Percentiles rank a stretch among this genome's conserved stretches.
These are phyloP conservation scores for Pulveroboletus ravenelii DNA, from an alignment of 768 basidiomycete genomes.

Conservation along the genomic window DNA sequence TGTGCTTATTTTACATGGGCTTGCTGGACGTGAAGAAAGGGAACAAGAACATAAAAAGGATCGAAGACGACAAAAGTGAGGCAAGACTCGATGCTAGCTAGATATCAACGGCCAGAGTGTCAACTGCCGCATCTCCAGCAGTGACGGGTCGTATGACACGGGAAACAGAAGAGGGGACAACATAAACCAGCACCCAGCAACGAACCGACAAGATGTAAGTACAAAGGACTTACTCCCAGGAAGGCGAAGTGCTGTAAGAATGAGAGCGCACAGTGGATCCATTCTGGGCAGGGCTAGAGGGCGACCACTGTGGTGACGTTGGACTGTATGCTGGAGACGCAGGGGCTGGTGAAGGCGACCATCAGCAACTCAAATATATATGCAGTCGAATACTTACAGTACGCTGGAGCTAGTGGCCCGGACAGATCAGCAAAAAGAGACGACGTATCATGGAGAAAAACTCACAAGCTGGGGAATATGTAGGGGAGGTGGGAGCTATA, in stretches of 20 bases:
- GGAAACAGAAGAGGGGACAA: slow-evolving; percentile 1
- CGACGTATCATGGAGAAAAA: slow-evolving; percentile 12
- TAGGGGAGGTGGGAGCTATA: slow-evolving; percentile 78
- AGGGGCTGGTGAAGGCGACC: slow-evolving; percentile 47
- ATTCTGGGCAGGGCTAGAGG: slow-evolving; percentile 69
- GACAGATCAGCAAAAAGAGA: slow-evolving; percentile 4
- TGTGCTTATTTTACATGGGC: slow-evolving; percentile 35
- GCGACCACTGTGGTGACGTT: slow-evolving; percentile 80
- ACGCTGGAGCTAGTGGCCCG: slow-evolving; percentile 58
- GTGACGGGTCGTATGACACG: slow-evolving; percentile 5
- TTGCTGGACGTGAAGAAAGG: slow-evolving; percentile 23
- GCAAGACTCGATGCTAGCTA: slow-evolving; percentile 24
- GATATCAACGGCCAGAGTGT: slow-evolving; percentile 6
- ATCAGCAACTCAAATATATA: slow-evolving; percentile 2
- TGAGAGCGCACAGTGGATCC: slow-evolving; percentile 36
- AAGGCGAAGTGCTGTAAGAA: slow-evolving; percentile 47
- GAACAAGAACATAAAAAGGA: slow-evolving; percentile 6
- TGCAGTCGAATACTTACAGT: slow-evolving; percentile 51
- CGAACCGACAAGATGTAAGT: slow-evolving; percentile 7
- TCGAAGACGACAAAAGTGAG: slow-evolving; percentile 11
- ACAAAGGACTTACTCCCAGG: slow-evolving; percentile 40
- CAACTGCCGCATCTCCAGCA: slow-evolving; percentile 6
- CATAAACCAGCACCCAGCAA: slow-evolving; percentile 11
- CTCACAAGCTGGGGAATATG: slow-evolving; percentile 86
- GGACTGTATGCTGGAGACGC: slow-evolving; percentile 85